Evolutionary conservation across 345 rosid species (phyloP).

Genomic region (Citrus maxima): DNA sequence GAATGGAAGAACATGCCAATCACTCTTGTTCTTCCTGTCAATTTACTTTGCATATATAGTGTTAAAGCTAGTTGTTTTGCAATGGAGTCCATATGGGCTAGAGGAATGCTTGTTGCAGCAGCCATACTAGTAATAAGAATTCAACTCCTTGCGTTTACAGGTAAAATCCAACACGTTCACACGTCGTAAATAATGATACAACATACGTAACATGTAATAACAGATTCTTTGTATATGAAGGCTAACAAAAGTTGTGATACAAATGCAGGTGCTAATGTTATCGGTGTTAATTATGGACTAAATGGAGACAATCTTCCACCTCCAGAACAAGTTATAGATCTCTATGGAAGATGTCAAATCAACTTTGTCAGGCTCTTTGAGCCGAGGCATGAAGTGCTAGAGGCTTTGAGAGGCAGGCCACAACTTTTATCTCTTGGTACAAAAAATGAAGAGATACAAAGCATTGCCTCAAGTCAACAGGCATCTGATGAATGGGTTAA

Average conservation of each 20-base stretch:
- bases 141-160: background rate
- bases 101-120: background rate
- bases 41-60: background rate
- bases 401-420: slow-evolving; percentile 25
- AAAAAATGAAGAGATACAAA: slow-evolving; percentile 29
- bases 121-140: background rate
- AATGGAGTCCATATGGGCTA: background rate
- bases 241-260: background rate
- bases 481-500: slow-evolving; percentile 34
- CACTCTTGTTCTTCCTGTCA: background rate
- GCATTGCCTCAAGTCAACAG: slow-evolving; percentile 17
- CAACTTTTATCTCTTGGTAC: slow-evolving; percentile 27
- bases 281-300: background rate
- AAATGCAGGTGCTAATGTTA: background rate
- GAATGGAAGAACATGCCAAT: background rate
- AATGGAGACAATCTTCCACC: slow-evolving; percentile 40
- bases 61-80: background rate
- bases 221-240: background rate
- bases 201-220: background rate
- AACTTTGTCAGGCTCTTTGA: slow-evolving; percentile 30
- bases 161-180: background rate
- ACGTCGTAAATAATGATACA: background rate
- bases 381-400: slow-evolving; percentile 28
- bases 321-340: slow-evolving; percentile 25
- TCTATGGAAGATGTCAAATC: slow-evolving; percentile 24